Percentiles rank a stretch among this genome's conserved stretches.
Evolutionary conservation across 208 protist species (phyloP).

Genomic region (Leishmania lainsoni): DNA sequence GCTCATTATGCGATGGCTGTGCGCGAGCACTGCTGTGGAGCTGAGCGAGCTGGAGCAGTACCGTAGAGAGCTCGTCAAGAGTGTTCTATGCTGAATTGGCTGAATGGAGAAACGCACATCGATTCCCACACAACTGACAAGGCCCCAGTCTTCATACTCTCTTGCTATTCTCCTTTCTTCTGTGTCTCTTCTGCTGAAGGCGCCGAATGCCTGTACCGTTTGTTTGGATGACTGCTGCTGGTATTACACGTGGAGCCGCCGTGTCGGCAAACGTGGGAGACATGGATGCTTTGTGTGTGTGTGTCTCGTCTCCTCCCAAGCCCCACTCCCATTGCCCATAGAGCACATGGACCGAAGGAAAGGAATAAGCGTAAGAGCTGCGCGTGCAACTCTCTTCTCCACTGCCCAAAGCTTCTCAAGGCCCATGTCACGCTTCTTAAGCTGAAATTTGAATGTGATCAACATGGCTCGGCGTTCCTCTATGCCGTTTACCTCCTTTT

Average conservation of each 20-base stretch:
- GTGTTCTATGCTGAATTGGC: slow-evolving; percentile 5
- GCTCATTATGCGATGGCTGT: slow-evolving; percentile 54
- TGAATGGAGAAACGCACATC: no score
- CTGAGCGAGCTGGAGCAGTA: slow-evolving; percentile 50
- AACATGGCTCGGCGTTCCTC: neutral
- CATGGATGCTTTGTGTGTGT: neutral
- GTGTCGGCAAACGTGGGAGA: neutral
- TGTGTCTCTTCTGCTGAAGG: neutral
- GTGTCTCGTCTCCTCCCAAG: neutral
- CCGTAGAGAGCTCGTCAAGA: slow-evolving; percentile 35
- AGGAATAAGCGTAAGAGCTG: neutral
- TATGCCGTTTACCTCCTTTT: neutral
- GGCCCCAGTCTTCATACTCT: neutral
- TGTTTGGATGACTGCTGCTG: neutral
- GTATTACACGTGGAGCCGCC: neutral
- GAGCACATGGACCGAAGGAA: no score
- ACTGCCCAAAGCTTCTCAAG: neutral
- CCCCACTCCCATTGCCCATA: neutral
- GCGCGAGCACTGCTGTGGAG: slow-evolving; percentile 27
- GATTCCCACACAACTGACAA: neutral
- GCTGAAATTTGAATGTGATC: neutral
- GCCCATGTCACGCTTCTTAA: neutral
- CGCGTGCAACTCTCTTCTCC: neutral
- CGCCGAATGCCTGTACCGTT: neutral
- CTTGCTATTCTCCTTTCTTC: neutral